Conservation (phyloP, 1,284 basidiomycete species). For the Ceraceosorus bombacis region DNA sequence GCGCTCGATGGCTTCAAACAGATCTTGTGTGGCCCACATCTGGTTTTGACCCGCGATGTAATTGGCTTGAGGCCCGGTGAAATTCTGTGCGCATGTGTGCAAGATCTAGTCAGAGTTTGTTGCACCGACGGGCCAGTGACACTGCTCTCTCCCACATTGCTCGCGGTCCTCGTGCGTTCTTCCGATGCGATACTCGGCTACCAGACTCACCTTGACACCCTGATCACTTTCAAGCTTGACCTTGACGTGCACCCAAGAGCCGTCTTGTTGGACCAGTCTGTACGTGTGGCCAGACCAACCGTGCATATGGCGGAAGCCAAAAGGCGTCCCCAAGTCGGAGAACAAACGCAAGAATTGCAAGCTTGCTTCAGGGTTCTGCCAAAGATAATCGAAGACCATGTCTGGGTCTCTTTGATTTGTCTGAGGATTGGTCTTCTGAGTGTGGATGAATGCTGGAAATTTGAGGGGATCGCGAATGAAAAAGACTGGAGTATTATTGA, state of each 20-base stretch:
- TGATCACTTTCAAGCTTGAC: slow-evolving; percentile 67
- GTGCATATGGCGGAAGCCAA: slow-evolving; percentile 60
- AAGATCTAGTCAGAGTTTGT: not conserved
- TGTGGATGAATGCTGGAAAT: slow-evolving; percentile 16
- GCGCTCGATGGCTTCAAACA: slow-evolving; percentile 37
- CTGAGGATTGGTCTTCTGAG: slow-evolving; percentile 7
- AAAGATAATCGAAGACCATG: slow-evolving; percentile 15
- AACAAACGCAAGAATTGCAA: slow-evolving; percentile 53
- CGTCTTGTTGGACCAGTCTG: slow-evolving; percentile 72
- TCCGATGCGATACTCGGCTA: no score
- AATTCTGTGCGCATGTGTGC: slow-evolving; percentile 51
- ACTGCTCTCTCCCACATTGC: no score
- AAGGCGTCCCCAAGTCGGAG: slow-evolving; percentile 78
- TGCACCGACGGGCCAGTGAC: no score
- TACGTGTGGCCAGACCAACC: slow-evolving; percentile 86
- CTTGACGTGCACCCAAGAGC: slow-evolving; percentile 69
- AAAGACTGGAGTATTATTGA: slow-evolving; percentile 42
- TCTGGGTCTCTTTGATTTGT: slow-evolving; percentile 18
- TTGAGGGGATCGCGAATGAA: slow-evolving; percentile 52
- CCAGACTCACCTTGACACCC: slow-evolving; percentile 32
- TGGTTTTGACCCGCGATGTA: slow-evolving; percentile 52
- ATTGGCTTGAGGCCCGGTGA: slow-evolving; percentile 55
- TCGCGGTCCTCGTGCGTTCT: no score
- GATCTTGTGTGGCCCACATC: slow-evolving; percentile 17
- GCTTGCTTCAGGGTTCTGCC: not conserved